Percentiles rank a stretch among this genome's conserved stretches.
These are phyloP conservation scores for Zygosaccharomyces gambellarensis DNA, from an alignment of 805 yeast species.

Conservation along the genomic window DNA sequence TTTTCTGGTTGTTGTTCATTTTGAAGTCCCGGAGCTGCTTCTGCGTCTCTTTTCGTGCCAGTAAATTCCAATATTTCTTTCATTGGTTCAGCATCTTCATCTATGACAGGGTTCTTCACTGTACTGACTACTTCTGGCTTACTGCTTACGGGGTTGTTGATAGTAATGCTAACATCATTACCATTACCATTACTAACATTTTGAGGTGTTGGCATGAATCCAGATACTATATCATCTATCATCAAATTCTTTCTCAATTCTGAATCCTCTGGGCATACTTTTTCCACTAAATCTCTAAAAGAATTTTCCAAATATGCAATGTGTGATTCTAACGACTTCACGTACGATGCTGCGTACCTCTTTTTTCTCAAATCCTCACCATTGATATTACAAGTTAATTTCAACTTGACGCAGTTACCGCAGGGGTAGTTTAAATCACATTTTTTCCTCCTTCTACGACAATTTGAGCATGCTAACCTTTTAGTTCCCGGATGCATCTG, in stretches of 20 bases:
- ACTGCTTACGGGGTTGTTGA: too few relatives aligned
- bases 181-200: background rate
- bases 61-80: background rate
- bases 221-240: slow-evolving; percentile 22
- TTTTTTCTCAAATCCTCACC: slow-evolving; percentile 48
- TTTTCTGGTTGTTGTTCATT: slow-evolving; percentile 4
- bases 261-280: slow-evolving; percentile 19
- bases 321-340: slow-evolving; percentile 40
- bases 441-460: slow-evolving; percentile 39
- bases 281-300: slow-evolving; percentile 23
- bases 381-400: slow-evolving; percentile 43
- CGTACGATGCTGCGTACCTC: slow-evolving; percentile 47
- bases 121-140: background rate
- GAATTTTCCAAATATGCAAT: slow-evolving; percentile 29
- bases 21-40: background rate
- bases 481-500: slow-evolving; percentile 18
- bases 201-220: slow-evolving; percentile 2
- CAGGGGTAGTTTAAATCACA: slow-evolving; percentile 50
- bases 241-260: slow-evolving; percentile 18
- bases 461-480: slow-evolving; percentile 34
- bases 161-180: background rate
- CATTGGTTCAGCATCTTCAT: background rate
- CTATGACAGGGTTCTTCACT: background rate
- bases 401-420: slow-evolving; percentile 41
- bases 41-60: background rate